Conservation (phyloP, 2,329 filamentous ascomycete genomes). For the Elsinoe fawcettii region DNA sequence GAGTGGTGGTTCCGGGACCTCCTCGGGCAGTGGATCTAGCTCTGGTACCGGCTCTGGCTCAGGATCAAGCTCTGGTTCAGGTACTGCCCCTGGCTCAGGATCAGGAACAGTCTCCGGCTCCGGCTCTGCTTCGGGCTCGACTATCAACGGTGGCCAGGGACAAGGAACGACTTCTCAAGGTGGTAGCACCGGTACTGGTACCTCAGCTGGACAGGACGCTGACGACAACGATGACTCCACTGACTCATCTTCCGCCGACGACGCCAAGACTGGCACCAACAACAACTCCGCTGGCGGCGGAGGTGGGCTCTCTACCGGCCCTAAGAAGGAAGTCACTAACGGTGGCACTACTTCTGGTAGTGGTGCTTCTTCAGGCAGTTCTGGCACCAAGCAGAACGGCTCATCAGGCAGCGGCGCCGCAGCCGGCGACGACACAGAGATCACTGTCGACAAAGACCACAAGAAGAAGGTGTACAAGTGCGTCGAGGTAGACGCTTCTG, state of each 20-base stretch:
- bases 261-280: background rate
- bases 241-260: background rate
- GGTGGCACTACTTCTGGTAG: background rate
- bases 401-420: background rate
- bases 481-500: background rate
- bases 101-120: background rate
- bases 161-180: background rate
- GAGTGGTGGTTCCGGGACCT: background rate
- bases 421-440: background rate
- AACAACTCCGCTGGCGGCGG: background rate
- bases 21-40: background rate
- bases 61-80: background rate
- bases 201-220: background rate
- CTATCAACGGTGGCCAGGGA: background rate
- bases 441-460: background rate
- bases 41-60: background rate
- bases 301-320: background rate
- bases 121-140: background rate
- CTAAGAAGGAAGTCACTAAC: background rate
- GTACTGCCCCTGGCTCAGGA: background rate
- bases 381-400: background rate
- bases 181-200: background rate
- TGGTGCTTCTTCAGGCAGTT: background rate
- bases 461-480: constrained; percentile 1
- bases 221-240: background rate